Evolutionary conservation across 495 filamentous ascomycete species (phyloP).

Genomic region (Bacidia gigantensis): DNA sequence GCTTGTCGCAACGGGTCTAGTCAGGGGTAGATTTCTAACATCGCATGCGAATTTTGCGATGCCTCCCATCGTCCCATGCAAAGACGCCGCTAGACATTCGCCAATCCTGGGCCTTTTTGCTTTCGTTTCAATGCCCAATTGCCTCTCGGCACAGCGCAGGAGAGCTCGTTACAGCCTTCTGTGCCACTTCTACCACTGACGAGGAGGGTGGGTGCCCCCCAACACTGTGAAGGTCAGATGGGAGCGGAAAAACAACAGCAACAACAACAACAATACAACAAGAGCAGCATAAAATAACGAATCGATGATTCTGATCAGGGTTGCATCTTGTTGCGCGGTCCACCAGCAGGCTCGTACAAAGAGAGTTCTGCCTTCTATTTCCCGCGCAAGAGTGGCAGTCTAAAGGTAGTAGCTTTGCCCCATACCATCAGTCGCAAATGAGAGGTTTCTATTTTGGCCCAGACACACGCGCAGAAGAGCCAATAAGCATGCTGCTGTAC

Average conservation of each 20-base stretch:
- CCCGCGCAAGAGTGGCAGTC: not conserved
- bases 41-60: not conserved
- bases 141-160: slow-evolving; percentile 2
- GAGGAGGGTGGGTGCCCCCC: not conserved
- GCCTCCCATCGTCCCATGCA: not conserved
- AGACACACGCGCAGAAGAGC: not conserved
- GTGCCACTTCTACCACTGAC: not conserved
- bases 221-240: not conserved
- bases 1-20: not conserved
- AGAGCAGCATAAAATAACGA: too few species aligned
- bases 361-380: not conserved
- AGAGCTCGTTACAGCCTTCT: not conserved
- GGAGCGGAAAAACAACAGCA: not conserved
- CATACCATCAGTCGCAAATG: slow-evolving; percentile 7
- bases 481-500: not conserved
- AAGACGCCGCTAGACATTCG: not conserved
- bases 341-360: not conserved
- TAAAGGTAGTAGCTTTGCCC: slow-evolving; percentile 1
- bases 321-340: too few species aligned
- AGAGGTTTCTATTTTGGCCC: slow-evolving; percentile 6
- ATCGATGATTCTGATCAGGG: too few species aligned
- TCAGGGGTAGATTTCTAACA: not conserved
- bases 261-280: too few species aligned
- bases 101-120: not conserved
- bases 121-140: not conserved